Evolutionary conservation across 768 basidiomycete genomes (phyloP).

Genomic region (Calocybe cyanea): DNA sequence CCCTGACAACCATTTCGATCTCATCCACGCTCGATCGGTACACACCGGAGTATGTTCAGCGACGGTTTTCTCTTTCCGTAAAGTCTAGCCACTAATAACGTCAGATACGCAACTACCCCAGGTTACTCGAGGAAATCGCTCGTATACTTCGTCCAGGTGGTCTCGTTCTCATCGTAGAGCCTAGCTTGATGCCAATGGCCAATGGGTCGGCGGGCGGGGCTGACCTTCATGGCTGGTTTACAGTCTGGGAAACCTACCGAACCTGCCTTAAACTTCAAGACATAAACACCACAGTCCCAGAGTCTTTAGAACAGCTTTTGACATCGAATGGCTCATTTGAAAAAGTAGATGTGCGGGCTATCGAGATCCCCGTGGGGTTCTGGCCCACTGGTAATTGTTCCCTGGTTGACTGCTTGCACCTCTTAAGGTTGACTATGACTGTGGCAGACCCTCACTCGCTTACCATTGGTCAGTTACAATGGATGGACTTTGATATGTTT

Average conservation of each 20-base stretch:
- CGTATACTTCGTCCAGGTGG: conserved; percentile 71
- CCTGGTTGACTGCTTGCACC: conserved; percentile 7
- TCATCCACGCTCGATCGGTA: conserved; percentile 67
- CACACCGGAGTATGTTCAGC: conserved; percentile 55
- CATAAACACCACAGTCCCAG: conserved; percentile 57
- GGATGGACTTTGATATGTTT: conserved; percentile 69
- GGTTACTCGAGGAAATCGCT: conserved; percentile 55
- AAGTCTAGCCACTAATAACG: neutral
- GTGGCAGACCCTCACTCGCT: conserved; percentile 50
- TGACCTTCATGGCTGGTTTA: conserved; percentile 55
- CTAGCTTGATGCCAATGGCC: conserved; percentile 49
- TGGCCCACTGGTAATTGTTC: conserved; percentile 52
- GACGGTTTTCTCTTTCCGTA: neutral
- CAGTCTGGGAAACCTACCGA: conserved; percentile 61
- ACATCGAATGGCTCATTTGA: conserved; percentile 50
- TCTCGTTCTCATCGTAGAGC: conserved; percentile 63
- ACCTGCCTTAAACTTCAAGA: conserved; percentile 46
- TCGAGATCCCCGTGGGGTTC: conserved; percentile 64
- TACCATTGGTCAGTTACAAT: conserved; percentile 66
- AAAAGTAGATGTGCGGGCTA: conserved; percentile 49
- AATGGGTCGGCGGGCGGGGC: conserved; percentile 31
- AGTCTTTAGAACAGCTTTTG: conserved; percentile 49
- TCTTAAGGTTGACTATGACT: conserved; percentile 5
- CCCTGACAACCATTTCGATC: conserved; percentile 57
- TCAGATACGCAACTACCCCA: conserved; percentile 61